phyloP scores from a whole-genome alignment of 202 grass and related monocot genomes.

The Elaeis oleifera region DNA sequence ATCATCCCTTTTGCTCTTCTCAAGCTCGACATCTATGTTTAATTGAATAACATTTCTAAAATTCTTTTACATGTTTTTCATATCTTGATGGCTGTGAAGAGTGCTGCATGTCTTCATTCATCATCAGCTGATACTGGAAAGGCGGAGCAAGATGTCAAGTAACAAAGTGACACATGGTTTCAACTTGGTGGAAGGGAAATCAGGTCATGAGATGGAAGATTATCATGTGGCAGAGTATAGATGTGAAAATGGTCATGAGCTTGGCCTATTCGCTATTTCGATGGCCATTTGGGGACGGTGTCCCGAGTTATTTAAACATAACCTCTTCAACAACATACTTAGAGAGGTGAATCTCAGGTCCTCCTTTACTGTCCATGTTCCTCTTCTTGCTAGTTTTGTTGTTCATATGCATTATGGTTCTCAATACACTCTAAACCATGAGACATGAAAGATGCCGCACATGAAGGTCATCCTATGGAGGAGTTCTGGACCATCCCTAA shows the following conservation, averaged over 20 bases:
- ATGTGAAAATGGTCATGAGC: slow-evolving; percentile 63
- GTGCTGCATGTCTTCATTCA: slow-evolving; percentile 61
- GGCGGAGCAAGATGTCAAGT: slow-evolving; percentile 79
- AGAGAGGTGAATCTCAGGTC: slow-evolving; percentile 40
- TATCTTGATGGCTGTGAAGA: slow-evolving; percentile 33
- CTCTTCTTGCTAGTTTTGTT: slow-evolving; percentile 6
- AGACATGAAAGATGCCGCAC: too few relatives aligned
- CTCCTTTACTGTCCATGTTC: not conserved
- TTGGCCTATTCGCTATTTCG: slow-evolving; percentile 96
- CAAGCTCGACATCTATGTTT: not conserved
- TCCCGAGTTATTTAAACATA: slow-evolving; percentile 84
- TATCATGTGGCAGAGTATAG: slow-evolving; percentile 94
- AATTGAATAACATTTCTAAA: not conserved
- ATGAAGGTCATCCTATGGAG: too few relatives aligned
- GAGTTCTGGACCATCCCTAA: too few relatives aligned
- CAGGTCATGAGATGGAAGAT: slow-evolving; percentile 99
- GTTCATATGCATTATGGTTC: too few relatives aligned
- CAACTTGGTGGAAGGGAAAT: slow-evolving; percentile 94
- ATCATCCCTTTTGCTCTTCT: too few relatives aligned
- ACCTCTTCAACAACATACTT: slow-evolving; percentile 91
- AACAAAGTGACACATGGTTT: slow-evolving; percentile 90
- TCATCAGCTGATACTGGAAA: slow-evolving; percentile 75
- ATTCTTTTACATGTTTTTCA: not conserved
- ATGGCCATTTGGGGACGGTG: slow-evolving; percentile 92
- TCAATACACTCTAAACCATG: too few relatives aligned